These are phyloP conservation scores for Rosa hybrid DNA, from an alignment of 331 rosid species.

Conservation along the genomic window DNA sequence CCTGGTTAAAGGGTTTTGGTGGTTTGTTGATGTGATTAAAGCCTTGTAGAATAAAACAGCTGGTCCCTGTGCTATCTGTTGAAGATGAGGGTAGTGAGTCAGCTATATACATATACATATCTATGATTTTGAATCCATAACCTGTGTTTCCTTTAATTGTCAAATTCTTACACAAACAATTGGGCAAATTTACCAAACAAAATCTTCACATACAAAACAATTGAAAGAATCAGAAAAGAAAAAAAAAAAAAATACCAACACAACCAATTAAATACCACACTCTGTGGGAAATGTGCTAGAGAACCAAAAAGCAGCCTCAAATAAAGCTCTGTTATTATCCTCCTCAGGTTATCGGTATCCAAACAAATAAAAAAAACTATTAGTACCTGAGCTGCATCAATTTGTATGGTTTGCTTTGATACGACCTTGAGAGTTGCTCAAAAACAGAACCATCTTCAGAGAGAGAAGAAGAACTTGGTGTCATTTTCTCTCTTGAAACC, in stretches of 20 bases:
- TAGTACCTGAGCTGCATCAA: slow-evolving; percentile 67
- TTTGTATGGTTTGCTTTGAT: slow-evolving; percentile 58
- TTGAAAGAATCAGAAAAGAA: slow-evolving; percentile 21
- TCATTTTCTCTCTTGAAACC: slow-evolving; percentile 38
- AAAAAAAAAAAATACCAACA: slow-evolving; percentile 28
- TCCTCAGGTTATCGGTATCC: not conserved
- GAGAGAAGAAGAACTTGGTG: slow-evolving; percentile 46
- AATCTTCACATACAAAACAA: slow-evolving; percentile 47
- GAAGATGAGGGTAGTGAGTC: too few relatives aligned
- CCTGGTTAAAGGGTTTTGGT: too few relatives aligned
- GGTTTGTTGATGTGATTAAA: too few relatives aligned
- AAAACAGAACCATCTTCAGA: slow-evolving; percentile 45
- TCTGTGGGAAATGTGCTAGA: not conserved
- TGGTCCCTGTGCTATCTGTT: too few relatives aligned
- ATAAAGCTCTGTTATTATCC: not conserved
- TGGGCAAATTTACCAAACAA: slow-evolving; percentile 28
- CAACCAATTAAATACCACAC: slow-evolving; percentile 24
- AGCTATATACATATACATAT: too few relatives aligned
- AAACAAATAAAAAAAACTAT: not conserved
- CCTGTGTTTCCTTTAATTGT: too few relatives aligned
- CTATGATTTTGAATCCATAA: too few relatives aligned
- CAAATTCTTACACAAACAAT: slow-evolving; percentile 14
- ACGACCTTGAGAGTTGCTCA: slow-evolving; percentile 62
- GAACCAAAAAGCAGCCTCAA: slow-evolving; percentile 4
- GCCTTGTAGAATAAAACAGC: too few relatives aligned